Base-by-base conservation (phyloP, 257 asterid genomes). In the Rubia yunnanensis region DNA sequence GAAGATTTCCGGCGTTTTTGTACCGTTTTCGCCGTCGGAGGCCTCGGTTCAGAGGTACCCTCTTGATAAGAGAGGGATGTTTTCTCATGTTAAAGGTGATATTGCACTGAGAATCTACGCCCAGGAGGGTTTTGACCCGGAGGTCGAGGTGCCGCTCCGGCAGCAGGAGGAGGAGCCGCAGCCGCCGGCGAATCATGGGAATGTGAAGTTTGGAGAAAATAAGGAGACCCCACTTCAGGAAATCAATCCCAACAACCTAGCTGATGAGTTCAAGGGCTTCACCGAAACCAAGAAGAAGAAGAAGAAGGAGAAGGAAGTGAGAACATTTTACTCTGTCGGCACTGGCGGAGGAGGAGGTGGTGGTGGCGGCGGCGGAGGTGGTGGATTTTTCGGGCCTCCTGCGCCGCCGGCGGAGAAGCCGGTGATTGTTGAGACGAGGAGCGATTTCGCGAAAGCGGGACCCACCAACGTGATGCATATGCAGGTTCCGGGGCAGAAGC, bases 1-100 rank as follows among this genome's bases (percentile, higher is more conserved):
- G 22, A 79, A 82, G 66, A 73, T 92, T 26, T 86, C 95, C 34
- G 95, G 96, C 23, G 36, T 23, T 44, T 85, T 85, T 48, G 76
- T 92, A 14, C 92, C 95, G 15, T 77, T 75, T 52, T 68, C 86
- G 3, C 86, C 85, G 70, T 50, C 83, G 28, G 95, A 92, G 52
- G 83, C 95, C 9, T 0, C 27, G 20, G 82, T 81, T 66, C 92
- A 87, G 58, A 75, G 85, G 31, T 92, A 84, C 79, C 96, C 98
- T 59, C 95, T 92, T 68, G 98, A 92, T 65, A 92, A 89, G 80
- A 76, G 96, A 61, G 92, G 96, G 7, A 31, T 92, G 39, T 87
- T 89, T 72, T 89, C 96, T 1, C 84, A 84, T 60, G 87, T 89
- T 1, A 89, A 79, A 38, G 98, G 98, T 35, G 96, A 92, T 56